Evolutionary conservation across 2,329 filamentous ascomycete genomes (phyloP), one percentile per base, ranked within the genome.

Genomic region (Aspergillus clavatus): DNA sequence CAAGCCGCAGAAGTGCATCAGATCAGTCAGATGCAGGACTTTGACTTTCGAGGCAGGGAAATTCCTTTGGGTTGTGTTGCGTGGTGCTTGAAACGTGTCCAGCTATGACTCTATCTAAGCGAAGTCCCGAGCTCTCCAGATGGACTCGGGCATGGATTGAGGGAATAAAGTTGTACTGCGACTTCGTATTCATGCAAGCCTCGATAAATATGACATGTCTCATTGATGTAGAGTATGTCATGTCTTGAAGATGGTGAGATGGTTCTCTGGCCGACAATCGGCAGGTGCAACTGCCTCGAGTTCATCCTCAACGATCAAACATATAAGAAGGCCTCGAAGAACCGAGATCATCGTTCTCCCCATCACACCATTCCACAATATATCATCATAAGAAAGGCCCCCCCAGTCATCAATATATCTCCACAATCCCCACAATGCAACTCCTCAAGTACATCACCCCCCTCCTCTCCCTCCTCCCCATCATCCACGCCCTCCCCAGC

Each of bases 341-440:
- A n/a, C 12, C 3, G 14, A 33, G 6, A 31, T n/a, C 29, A 31
- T 16, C 28, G 7, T 8, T 4, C 29, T 31, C 2, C 10, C n/a
- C 29, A 18, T 18, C n/a, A 33, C 8, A 5, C 2, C 29, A 33
- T 18, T 1, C 29, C n/a, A 33, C 29, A 16, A 8, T 14, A 33
- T 16, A 18, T 18, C 29, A 18, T 4, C 5, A n/a, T n/a, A n/a
- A n/a, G n/a, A n/a, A n/a, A n/a, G n/a, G n/a, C n/a, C n/a, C n/a
- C n/a, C n/a, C n/a, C n/a, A n/a, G n/a, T n/a, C n/a, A 18, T 18
- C 29, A 33, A n/a, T 26, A 33, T 4, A 8, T 31, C 6, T 31
- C 11, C 28, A 14, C 5, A 31, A 10, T 28, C 18, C 22, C 22
- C 42, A 48, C 29, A 23, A 45, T 45, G 42, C 39, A 42, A n/a